These are phyloP conservation scores for Lactarius hatsudake DNA, from an alignment of 768 basidiomycete genomes.

Conservation along the genomic window DNA sequence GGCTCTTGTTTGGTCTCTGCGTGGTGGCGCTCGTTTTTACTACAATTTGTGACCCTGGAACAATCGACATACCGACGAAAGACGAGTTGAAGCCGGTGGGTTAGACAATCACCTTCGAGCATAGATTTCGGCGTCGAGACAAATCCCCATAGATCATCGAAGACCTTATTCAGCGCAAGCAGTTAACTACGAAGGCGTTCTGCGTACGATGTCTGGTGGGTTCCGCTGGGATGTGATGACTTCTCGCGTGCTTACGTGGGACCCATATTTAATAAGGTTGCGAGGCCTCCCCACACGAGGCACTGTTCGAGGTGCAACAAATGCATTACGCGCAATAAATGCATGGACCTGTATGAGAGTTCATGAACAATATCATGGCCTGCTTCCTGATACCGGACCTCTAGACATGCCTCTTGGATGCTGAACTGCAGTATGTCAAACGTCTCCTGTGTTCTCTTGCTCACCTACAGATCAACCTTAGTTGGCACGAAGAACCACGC, in stretches of 20 bases:
- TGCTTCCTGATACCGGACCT: neutral
- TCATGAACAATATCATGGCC: neutral
- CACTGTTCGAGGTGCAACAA: slow-evolving; percentile 17
- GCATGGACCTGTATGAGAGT: neutral
- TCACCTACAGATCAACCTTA: neutral
- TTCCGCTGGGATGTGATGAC: neutral
- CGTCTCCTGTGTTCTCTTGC: neutral
- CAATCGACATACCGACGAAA: neutral
- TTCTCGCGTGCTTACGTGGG: neutral
- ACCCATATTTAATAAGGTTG: neutral
- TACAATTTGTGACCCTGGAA: slow-evolving; percentile 8
- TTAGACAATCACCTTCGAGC: neutral
- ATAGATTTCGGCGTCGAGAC: neutral
- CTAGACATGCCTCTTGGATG: slow-evolving; percentile 1
- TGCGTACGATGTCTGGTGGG: slow-evolving; percentile 11
- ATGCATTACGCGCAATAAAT: slow-evolving; percentile 2
- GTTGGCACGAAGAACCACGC: slow-evolving; percentile 15
- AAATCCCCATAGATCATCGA: neutral
- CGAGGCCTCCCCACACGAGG: neutral
- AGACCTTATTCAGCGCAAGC: neutral
- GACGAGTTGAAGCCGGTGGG: slow-evolving; percentile 6
- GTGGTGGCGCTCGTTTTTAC: neutral
- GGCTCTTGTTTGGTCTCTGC: neutral
- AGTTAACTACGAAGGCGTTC: neutral
- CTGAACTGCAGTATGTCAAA: slow-evolving; percentile 16